Conservation (phyloP, 805 yeast species). For the Starmera dryadoides region DNA sequence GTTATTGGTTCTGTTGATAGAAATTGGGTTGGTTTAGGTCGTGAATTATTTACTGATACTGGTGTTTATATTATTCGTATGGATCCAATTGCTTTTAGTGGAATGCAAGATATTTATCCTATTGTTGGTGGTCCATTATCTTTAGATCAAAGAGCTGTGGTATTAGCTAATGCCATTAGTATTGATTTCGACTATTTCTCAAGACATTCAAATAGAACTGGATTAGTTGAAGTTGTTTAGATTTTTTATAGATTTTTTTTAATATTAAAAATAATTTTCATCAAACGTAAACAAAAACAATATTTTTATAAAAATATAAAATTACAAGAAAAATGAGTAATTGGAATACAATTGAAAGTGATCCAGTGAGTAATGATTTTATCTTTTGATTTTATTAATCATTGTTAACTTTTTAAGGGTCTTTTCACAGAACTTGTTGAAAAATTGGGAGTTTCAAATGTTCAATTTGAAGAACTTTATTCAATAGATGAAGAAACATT, state of each 20-base stretch:
- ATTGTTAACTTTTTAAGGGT: slow-evolving; percentile 27
- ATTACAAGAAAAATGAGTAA: slow-evolving; percentile 2
- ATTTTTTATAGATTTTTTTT: no score
- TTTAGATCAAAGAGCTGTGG: slow-evolving; percentile 76
- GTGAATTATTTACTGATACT: slow-evolving; percentile 91
- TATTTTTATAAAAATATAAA: no score
- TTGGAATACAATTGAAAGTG: not conserved
- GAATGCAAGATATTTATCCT: slow-evolving; percentile 46
- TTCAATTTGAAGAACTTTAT: slow-evolving; percentile 53
- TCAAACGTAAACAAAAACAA: no score
- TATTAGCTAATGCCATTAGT: slow-evolving; percentile 83
- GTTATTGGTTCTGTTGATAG: slow-evolving; percentile 77
- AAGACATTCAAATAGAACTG: slow-evolving; percentile 60
- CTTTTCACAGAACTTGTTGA: slow-evolving; percentile 60
- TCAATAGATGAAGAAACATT: slow-evolving; percentile 41
- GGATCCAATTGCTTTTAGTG: slow-evolving; percentile 65
- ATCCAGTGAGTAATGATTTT: not conserved
- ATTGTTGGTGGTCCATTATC: slow-evolving; percentile 42
- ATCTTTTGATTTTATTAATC: not conserved
- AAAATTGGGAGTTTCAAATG: slow-evolving; percentile 40
- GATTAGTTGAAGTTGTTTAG: slow-evolving; percentile 10
- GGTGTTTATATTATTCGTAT: slow-evolving; percentile 85
- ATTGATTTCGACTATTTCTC: slow-evolving; percentile 96
- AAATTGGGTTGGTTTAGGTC: slow-evolving; percentile 91
- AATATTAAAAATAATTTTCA: no score